Conservation (phyloP, 2,329 filamentous ascomycete genomes). For the Colletotrichum tamarilloi region DNA sequence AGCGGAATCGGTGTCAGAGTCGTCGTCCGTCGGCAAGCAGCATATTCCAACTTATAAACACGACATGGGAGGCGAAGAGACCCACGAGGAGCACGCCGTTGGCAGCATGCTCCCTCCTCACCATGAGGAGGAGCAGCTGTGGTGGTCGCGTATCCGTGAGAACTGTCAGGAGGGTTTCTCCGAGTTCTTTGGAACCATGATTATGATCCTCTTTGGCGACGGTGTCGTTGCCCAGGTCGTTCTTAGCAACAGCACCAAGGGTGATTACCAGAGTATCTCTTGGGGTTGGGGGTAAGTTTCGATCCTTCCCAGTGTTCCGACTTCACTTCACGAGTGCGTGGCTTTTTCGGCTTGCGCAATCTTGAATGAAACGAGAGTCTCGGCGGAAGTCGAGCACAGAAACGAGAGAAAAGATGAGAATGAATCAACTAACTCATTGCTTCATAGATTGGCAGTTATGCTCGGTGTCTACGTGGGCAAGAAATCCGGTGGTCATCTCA, state of each 20-base stretch:
- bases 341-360: conserved; percentile 21
- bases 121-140: conserved; percentile 40
- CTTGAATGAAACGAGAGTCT: not conserved
- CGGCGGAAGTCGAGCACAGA: not conserved
- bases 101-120: conserved; percentile 32
- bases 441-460: conserved; percentile 70
- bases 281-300: conserved; percentile 61
- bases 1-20: conserved; percentile 47
- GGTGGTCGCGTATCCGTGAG: conserved; percentile 65
- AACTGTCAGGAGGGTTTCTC: conserved; percentile 68
- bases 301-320: not conserved
- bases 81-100: conserved; percentile 36
- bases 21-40: conserved; percentile 47
- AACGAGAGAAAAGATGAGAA: conserved; percentile 1
- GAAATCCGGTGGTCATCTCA: conserved; percentile 75
- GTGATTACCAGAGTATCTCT: conserved; percentile 60
- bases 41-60: conserved; percentile 42
- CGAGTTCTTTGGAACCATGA: conserved; percentile 76
- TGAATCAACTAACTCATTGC: not conserved
- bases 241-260: conserved; percentile 61
- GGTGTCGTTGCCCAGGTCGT: conserved; percentile 78
- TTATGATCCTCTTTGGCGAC: conserved; percentile 76
- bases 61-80: conserved; percentile 44
- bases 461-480: conserved; percentile 74
- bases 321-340: not conserved